phyloP scores from a whole-genome alignment of 1,284 basidiomycete species.

The Earliella scabrosa region DNA sequence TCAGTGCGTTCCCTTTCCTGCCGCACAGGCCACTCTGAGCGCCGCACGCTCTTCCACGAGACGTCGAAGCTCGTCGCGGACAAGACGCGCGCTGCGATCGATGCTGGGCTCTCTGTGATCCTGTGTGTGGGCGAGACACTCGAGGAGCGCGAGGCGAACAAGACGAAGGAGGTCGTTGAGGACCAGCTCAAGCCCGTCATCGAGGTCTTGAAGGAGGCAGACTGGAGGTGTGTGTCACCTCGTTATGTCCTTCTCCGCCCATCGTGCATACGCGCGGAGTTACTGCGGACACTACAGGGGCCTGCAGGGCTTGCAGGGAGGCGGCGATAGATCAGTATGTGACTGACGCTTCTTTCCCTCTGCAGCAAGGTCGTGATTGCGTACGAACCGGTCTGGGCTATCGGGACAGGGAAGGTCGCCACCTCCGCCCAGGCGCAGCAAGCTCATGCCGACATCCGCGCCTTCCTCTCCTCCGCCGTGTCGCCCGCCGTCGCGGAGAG shows the following conservation, averaged over 20 bases:
- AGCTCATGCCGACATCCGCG: constrained; percentile 85
- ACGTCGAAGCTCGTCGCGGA: constrained; percentile 82
- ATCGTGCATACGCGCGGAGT: background rate
- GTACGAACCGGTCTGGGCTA: constrained; percentile 98
- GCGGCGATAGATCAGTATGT: no score
- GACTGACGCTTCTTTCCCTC: background rate
- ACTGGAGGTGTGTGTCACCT: constrained; percentile 71
- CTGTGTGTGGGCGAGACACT: constrained; percentile 97
- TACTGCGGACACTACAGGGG: no score
- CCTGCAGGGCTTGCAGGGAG: no score
- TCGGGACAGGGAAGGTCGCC: constrained; percentile 97
- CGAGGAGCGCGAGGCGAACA: constrained; percentile 81
- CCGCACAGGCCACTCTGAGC: constrained; percentile 88
- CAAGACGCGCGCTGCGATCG: constrained; percentile 87
- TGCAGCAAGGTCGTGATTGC: constrained; percentile 90
- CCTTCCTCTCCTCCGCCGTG: constrained; percentile 73
- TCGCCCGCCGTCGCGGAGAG: constrained; percentile 73
- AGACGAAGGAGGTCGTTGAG: constrained; percentile 84
- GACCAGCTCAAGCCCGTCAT: constrained; percentile 85
- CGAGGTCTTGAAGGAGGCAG: constrained; percentile 59
- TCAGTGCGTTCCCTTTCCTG: background rate
- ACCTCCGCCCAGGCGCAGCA: constrained; percentile 93
- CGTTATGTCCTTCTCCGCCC: background rate
- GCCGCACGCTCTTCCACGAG: constrained; percentile 92
- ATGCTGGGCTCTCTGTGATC: constrained; percentile 82